Evolutionary conservation across 257 asterid genomes (phyloP), one percentile per base, ranked within the genome.

Genomic region (Primulina tabacum): DNA sequence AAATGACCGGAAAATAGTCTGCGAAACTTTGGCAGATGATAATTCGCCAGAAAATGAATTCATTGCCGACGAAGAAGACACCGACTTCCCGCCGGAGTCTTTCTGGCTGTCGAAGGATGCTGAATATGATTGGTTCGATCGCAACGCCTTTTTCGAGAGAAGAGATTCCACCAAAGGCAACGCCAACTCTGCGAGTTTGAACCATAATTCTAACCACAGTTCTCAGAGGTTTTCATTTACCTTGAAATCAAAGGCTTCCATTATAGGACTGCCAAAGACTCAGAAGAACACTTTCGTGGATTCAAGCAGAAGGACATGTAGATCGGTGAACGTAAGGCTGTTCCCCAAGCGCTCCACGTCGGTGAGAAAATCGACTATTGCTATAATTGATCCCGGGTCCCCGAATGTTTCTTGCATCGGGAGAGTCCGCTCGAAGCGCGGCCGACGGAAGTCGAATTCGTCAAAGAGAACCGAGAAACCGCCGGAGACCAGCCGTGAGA

Each of bases 331-430:
- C 43, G 52, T 84, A 0, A 72, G 85, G 58, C 70, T 88, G 59
- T 88, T 88, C 7, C 92, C 92, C 37, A 84, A 78, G 16, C 81
- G 83, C 56, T 57, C 91, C 18, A 72, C 62, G n/a, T 80, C 93
- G 0, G 64, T 58, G 0, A 85, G 87, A 0, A 88, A 84, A 74
- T 58, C 85, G 12, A 64, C 84, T 4, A 73, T 37, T 32, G 47
- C 75, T 1, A 58, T 62, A 24, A 76, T 70, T 1, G 95, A 88
- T 68, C 92, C 95, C 70, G 78, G 89, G 1, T 88, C 95, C 3
- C 95, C 95, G 47, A 88, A 88, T 77, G 95, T 88, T 21, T 88
- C 92, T 0, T 88, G 95, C 20, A 88, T 86, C 71, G 95, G 95
- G 14, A 80, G 95, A 76, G 95, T 88, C 26, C 77, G 87, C 65